Percentiles rank a stretch among this genome's conserved stretches.
phyloP scores from a whole-genome alignment of 441 rosid species.

The Pelargonium exstipulatum region DNA sequence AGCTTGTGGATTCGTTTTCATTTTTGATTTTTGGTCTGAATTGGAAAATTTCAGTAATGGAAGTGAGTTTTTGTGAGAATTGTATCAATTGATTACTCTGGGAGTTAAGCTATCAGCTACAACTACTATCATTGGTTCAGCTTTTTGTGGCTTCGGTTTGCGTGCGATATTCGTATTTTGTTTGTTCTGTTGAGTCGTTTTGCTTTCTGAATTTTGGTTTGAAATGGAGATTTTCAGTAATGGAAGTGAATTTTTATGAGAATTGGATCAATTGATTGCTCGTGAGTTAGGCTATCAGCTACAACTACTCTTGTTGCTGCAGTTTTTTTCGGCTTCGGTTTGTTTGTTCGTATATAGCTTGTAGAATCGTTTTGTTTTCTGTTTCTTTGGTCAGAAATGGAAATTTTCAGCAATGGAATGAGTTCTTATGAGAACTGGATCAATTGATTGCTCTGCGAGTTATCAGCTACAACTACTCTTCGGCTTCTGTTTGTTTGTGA shows the following conservation, averaged over 20 bases:
- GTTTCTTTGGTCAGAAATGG: neutral
- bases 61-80: neutral
- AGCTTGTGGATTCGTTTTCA: neutral
- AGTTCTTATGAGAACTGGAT: no score
- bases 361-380: neutral
- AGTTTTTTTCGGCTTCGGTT: neutral
- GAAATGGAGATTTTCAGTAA: neutral
- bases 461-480: neutral
- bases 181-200: no score
- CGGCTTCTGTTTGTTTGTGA: neutral
- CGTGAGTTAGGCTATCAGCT: neutral
- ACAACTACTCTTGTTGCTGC: conserved; percentile 5
- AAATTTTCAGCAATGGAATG: neutral
- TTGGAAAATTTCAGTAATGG: neutral
- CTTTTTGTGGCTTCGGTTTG: neutral
- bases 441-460: neutral
- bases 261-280: conserved; percentile 6
- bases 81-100: neutral
- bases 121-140: no score
- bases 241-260: neutral
- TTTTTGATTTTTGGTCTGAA: neutral
- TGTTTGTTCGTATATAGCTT: neutral
- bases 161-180: no score
- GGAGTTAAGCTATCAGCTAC: neutral
- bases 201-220: neutral